A percentile compares a stretch with the other conserved stretches of the same genome.
phyloP scores from a whole-genome alignment of 148 eudicot genomes.

The Tetragonia tetragonoides region DNA sequence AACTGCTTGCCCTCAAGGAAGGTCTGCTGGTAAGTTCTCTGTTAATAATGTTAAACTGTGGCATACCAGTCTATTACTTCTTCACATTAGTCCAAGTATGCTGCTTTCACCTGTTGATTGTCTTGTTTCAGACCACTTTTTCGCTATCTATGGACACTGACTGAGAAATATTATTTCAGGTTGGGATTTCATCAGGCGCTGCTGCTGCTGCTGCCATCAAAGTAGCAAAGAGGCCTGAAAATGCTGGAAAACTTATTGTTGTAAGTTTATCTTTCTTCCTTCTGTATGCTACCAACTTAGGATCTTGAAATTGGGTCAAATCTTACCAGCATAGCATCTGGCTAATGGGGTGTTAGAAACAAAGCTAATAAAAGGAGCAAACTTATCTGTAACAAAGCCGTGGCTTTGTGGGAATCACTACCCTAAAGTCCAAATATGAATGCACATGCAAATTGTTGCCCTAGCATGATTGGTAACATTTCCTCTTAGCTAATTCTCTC shows the following conservation, averaged over 20 bases:
- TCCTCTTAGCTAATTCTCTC: not conserved
- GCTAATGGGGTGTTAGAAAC: too few relatives aligned
- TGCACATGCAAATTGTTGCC: too few relatives aligned
- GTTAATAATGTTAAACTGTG: not conserved
- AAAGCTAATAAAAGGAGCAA: too few relatives aligned
- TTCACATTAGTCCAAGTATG: not conserved
- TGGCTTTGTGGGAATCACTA: too few relatives aligned
- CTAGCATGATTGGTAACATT: too few relatives aligned
- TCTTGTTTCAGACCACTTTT: not conserved
- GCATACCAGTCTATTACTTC: not conserved
- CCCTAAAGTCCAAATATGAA: too few relatives aligned
- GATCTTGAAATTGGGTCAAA: not conserved
- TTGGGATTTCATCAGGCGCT: constrained; percentile 93
- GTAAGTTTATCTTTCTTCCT: constrained; percentile 43
- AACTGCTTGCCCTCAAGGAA: constrained; percentile 64
- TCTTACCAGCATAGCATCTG: too few relatives aligned
- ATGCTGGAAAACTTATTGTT: constrained; percentile 87
- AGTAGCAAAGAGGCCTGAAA: constrained; percentile 81
- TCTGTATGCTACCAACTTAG: not conserved
- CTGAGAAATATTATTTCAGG: constrained; percentile 34
- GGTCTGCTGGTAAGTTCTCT: constrained; percentile 55
- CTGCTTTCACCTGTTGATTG: too few relatives aligned
- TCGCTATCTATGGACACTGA: not conserved
- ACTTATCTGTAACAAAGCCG: too few relatives aligned
- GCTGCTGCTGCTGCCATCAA: constrained; percentile 86